Evolutionary conservation across 768 basidiomycete genomes (phyloP).

Genomic region (Suillus tomentosus): DNA sequence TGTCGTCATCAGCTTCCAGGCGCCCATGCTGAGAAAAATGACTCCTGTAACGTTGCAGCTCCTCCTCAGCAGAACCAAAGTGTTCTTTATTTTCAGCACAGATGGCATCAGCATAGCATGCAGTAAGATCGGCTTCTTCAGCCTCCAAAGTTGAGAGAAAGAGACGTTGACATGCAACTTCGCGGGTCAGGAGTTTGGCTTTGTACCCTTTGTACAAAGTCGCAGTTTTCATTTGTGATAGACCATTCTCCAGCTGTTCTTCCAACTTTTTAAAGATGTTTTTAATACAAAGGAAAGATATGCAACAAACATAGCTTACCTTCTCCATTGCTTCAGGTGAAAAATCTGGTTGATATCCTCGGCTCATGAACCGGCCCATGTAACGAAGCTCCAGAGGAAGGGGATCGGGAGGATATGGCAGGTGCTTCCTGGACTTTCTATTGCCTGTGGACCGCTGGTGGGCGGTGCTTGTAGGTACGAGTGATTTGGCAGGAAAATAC

Average conservation of each 20-base stretch:
- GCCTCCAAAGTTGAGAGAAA: too few relatives aligned
- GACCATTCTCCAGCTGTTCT: not conserved
- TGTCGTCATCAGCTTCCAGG: too few relatives aligned
- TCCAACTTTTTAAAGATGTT: not conserved
- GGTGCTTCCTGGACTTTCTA: not conserved
- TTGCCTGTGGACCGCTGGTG: not conserved
- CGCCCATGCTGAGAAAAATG: too few relatives aligned
- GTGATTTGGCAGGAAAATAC: not conserved
- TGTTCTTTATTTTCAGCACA: too few relatives aligned
- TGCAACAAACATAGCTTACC: not conserved
- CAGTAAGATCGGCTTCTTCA: too few relatives aligned
- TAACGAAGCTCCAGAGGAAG: not conserved
- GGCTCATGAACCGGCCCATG: not conserved
- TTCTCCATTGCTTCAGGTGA: not conserved
- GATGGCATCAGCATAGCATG: too few relatives aligned
- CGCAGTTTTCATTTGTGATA: not conserved
- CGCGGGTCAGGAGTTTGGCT: not conserved
- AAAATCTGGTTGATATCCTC: not conserved
- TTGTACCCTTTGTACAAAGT: not conserved
- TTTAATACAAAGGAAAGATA: too few relatives aligned
- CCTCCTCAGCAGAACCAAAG: too few relatives aligned
- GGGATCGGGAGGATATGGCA: not conserved
- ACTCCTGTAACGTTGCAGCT: too few relatives aligned
- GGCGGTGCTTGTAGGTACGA: not conserved
- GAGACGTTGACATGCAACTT: not conserved